phyloP scores from a whole-genome alignment of 2,329 filamentous ascomycete species.

The Ophiosphaerella korrae region DNA sequence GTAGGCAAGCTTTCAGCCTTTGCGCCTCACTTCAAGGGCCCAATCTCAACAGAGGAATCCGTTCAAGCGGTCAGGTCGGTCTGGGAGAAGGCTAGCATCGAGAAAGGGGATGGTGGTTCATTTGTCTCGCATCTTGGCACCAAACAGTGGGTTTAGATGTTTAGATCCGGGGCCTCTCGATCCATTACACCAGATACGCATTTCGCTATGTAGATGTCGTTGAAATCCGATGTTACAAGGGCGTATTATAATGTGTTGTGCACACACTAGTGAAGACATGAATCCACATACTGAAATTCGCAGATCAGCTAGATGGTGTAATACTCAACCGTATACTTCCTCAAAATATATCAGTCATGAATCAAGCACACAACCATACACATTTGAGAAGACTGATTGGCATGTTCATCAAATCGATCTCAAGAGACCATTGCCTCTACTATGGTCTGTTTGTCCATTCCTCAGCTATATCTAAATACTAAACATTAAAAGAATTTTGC shows the following conservation, averaged over 20 bases:
- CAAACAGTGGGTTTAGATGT: conserved; percentile 1
- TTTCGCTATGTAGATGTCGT: background rate
- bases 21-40: conserved; percentile 20
- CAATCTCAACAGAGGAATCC: conserved; percentile 10
- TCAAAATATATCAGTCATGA: background rate
- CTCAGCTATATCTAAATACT: no score
- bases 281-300: background rate
- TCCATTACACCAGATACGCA: background rate
- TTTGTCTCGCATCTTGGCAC: conserved; percentile 21
- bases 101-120: conserved; percentile 15
- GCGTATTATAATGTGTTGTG: background rate
- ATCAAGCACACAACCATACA: background rate
- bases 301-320: background rate
- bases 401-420: no score
- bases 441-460: no score
- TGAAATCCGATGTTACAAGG: background rate
- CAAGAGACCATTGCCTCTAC: no score
- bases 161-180: background rate
- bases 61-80: conserved; percentile 13
- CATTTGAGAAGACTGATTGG: no score
- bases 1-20: conserved; percentile 24
- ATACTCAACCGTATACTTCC: background rate
- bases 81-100: conserved; percentile 17
- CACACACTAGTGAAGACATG: background rate
- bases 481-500: no score